A percentile compares a stretch with the other conserved stretches of the same genome.
Conservation (phyloP, 2,329 filamentous ascomycete species). For the Cytospora piceae region DNA sequence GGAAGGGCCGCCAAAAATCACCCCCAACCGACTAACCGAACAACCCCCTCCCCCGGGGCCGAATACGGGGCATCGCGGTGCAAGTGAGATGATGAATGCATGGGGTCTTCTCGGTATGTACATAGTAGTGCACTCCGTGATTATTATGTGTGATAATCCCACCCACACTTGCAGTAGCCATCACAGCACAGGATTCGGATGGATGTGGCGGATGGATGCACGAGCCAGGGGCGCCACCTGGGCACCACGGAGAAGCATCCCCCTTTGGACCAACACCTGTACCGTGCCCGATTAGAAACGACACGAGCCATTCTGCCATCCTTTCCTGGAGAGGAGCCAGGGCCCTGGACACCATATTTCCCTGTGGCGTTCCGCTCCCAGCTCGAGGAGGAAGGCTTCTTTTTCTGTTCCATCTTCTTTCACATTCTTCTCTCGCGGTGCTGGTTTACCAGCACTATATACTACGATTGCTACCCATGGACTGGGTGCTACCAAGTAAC, state of each 20-base stretch:
- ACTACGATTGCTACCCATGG: constrained; percentile 2
- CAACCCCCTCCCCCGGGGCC: not conserved
- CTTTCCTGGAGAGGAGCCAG: constrained; percentile 2
- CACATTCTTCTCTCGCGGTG: constrained; percentile 12
- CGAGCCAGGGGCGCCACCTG: constrained; percentile 4
- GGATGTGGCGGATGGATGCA: not conserved
- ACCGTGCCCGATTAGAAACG: not conserved
- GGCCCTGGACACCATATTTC: constrained; percentile 7
- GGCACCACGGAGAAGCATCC: constrained; percentile 11
- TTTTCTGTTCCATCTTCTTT: not conserved
- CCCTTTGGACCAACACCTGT: constrained; percentile 3
- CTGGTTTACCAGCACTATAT: constrained; percentile 13
- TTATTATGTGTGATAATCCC: not conserved
- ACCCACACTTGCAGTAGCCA: not conserved
- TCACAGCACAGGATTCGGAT: not conserved
- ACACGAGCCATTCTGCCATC: not conserved
- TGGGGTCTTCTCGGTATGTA: not conserved
- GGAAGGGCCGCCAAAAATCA: not conserved
- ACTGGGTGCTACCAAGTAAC: constrained; percentile 3
- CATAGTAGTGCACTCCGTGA: too few species aligned
- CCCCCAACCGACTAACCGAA: not conserved
- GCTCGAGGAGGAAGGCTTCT: not conserved
- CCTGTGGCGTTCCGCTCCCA: not conserved
- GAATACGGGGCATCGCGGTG: not conserved
- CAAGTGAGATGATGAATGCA: not conserved